Evolutionary conservation across 2,329 filamentous ascomycete genomes (phyloP), one percentile per base, ranked within the genome.

Genomic region (Aschersonia sp.): DNA sequence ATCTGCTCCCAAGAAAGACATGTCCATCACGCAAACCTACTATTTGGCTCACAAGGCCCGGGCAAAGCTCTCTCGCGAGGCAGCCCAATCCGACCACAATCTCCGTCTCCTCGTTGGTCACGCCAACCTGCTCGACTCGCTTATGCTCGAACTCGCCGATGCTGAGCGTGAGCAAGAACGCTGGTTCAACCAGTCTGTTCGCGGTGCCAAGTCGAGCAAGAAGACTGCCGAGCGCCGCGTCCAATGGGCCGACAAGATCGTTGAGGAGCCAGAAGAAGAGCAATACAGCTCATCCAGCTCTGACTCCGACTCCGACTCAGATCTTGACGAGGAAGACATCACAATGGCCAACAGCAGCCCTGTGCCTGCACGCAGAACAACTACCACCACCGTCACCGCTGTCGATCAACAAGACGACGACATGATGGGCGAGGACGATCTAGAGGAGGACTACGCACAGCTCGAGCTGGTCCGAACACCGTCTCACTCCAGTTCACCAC

Each of bases 11-110:
- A 75, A 84, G 72, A 85, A 89, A 69, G 89, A 84, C 71, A 97
- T 97, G 92, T 94, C 85, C 65, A 84, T 97, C 72, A 94, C 91
- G 31, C 89, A 96, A 71, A 97, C 91, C 52, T 98, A 97, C 84
- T 95, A 88, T 74, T 84, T 97, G 60, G 92, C 92, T 65, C 89
- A 95, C 76, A 91, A 89, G 69, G 92, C 92, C 64, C 82, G 92
- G 66, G 84, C 83, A 59, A 98, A 98, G 88, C 89, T 98, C 62
- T 89, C 89, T 55, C 79, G 77, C 54, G 91, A 97, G 73, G 92
- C 92, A 72, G 80, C 82, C 67, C 84, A 84, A 61, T 75, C 87
- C 59, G 91, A 97, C 65, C 92, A 97, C 77, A 82, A 97, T 74
- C 85, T 98, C 54, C 83, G 91, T 63, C 80, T 94, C 44, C 84